Percentiles rank a stretch among this genome's conserved stretches.
Conservation (phyloP, 345 rosid species). For the Mangifera indica region DNA sequence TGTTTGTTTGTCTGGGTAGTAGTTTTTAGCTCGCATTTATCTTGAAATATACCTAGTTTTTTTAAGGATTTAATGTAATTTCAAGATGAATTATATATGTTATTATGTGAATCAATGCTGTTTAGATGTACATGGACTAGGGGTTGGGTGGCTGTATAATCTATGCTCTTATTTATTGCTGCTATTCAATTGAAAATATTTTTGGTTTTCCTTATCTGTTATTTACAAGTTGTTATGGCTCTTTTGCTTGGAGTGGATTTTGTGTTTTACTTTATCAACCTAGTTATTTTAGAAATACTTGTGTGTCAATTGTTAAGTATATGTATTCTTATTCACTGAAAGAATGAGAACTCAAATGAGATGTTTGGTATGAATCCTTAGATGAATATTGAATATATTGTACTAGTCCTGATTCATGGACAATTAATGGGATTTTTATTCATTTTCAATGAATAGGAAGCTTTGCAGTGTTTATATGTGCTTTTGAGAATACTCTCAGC, state of each 20-base stretch:
- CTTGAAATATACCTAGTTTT: neutral
- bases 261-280: no score
- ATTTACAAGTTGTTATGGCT: neutral
- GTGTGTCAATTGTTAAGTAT: no score
- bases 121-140: constrained; percentile 3
- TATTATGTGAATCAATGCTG: constrained; percentile 6
- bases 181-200: neutral
- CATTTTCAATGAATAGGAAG: neutral
- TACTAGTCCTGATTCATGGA: neutral
- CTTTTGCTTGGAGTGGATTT: neutral
- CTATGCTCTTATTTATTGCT: neutral
- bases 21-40: constrained; percentile 3
- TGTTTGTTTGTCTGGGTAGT: neutral
- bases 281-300: neutral
- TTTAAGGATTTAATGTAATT: neutral
- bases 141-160: constrained; percentile 10
- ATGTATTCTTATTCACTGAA: neutral
- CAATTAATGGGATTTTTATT: neutral
- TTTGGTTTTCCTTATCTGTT: neutral
- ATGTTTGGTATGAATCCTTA: neutral
- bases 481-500: neutral
- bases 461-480: neutral
- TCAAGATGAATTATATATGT: neutral
- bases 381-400: neutral
- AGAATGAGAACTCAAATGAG: neutral